Percentiles rank a stretch among this genome's conserved stretches.
These are phyloP conservation scores for Neopestalotiopsis rosae DNA, from an alignment of 2,329 filamentous ascomycete species.

Conservation along the genomic window DNA sequence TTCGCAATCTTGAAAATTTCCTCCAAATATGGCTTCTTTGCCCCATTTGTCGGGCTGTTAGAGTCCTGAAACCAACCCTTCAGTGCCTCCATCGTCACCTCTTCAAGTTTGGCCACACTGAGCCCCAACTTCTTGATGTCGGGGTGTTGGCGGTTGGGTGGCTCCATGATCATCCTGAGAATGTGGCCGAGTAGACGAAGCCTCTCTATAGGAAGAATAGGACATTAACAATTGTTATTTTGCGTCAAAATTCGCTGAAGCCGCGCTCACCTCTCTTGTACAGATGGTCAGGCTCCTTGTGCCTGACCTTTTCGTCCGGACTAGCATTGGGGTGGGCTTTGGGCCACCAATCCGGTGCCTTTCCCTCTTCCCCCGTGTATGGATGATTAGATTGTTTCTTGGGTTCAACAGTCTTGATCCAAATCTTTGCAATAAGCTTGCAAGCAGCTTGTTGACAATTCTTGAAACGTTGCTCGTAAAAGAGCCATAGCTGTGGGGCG, in stretches of 20 bases:
- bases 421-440: slow-evolving; percentile 76
- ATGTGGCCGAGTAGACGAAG: slow-evolving; percentile 65
- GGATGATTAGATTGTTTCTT: slow-evolving; percentile 79
- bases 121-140: slow-evolving; percentile 60
- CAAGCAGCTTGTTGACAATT: slow-evolving; percentile 73
- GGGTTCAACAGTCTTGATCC: slow-evolving; percentile 77
- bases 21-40: slow-evolving; percentile 60
- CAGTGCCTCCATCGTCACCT: slow-evolving; percentile 62
- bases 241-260: not conserved
- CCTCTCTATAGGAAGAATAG: slow-evolving; percentile 50
- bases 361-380: slow-evolving; percentile 69
- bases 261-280: slow-evolving; percentile 64
- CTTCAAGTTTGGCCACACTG: slow-evolving; percentile 61
- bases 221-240: slow-evolving; percentile 15
- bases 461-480: slow-evolving; percentile 67
- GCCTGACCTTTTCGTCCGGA: slow-evolving; percentile 61
- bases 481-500: slow-evolving; percentile 57
- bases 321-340: slow-evolving; percentile 53
- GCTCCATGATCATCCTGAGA: slow-evolving; percentile 60
- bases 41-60: slow-evolving; percentile 55
- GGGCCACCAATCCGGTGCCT: slow-evolving; percentile 72
- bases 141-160: slow-evolving; percentile 52
- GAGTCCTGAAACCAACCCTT: slow-evolving; percentile 64
- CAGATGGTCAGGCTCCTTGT: slow-evolving; percentile 77
- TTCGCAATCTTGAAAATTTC: slow-evolving; percentile 68